phyloP scores from a whole-genome alignment of 495 filamentous ascomycete species.

The Lasiosphaeria hispida region DNA sequence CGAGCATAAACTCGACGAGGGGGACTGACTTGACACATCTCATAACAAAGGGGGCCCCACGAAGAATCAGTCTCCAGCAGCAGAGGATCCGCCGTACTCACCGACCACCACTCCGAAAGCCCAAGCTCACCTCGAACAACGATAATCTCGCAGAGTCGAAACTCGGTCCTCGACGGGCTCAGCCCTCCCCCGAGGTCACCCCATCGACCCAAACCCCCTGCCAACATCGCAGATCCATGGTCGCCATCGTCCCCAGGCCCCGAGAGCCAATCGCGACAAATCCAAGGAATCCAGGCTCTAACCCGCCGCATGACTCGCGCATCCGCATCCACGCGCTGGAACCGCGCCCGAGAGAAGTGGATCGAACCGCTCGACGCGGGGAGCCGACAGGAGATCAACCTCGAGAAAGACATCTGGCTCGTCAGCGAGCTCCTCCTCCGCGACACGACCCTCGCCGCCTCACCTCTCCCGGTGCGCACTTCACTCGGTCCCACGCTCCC shows the following conservation, averaged over 20 bases:
- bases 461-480: background rate
- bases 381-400: background rate
- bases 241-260: background rate
- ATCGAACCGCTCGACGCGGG: background rate
- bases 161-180: background rate
- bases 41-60: background rate
- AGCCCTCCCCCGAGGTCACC: slow-evolving; percentile 2
- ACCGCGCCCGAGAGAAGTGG: background rate
- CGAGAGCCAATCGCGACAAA: background rate
- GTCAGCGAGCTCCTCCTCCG: background rate
- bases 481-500: background rate
- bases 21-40: background rate
- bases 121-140: slow-evolving; percentile 5
- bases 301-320: background rate
- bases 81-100: background rate
- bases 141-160: background rate
- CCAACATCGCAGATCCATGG: background rate
- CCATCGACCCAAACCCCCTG: background rate
- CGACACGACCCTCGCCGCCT: background rate
- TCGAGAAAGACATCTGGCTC: slow-evolving; percentile 6
- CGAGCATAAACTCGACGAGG: too few relatives aligned
- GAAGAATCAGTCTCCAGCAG: slow-evolving; percentile 1
- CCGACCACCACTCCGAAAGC: background rate
- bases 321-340: background rate
- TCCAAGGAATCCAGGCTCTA: background rate